A percentile compares a stretch with the other conserved stretches of the same genome.
Evolutionary conservation across 2,329 filamentous ascomycete species (phyloP).

Genomic region (Thielaviopsis populi): DNA sequence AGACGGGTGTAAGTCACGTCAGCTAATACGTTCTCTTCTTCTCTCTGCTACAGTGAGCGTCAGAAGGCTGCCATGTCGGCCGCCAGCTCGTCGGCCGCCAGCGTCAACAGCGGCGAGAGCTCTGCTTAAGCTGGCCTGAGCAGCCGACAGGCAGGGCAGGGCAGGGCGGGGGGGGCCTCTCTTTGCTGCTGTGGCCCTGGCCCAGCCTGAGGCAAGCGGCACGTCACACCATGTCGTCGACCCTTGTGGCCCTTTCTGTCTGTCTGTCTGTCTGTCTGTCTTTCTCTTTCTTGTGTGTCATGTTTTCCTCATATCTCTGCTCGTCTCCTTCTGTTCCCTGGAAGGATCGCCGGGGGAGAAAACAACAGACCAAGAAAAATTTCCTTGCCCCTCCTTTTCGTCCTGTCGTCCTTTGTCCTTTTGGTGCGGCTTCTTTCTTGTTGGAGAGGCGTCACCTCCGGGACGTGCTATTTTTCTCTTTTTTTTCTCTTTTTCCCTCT

Average conservation of each 20-base stretch:
- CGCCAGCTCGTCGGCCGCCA: conserved; percentile 25
- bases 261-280: no score
- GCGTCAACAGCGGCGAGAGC: conserved; percentile 7
- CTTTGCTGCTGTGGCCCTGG: background rate
- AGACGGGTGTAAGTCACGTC: background rate
- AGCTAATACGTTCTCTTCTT: no score
- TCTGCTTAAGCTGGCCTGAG: background rate
- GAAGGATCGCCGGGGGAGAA: background rate
- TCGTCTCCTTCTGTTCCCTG: conserved; percentile 16
- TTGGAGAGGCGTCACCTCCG: background rate
- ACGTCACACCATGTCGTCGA: no score
- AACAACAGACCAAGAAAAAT: conserved; percentile 3
- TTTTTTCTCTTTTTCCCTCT: background rate
- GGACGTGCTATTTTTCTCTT: background rate
- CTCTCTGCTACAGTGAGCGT: conserved; percentile 25
- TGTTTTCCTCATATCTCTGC: background rate
- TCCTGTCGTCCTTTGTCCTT: background rate
- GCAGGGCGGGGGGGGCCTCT: background rate
- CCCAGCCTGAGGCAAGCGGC: no score
- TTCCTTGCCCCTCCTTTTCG: conserved; percentile 3
- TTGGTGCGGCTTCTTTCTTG: background rate
- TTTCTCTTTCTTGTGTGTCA: background rate
- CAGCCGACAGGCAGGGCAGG: background rate
- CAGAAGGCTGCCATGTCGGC: conserved; percentile 27
- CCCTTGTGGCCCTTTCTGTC: no score